Evolutionary conservation across 2,329 filamentous ascomycete genomes (phyloP).

Genomic region (Diaporthe amygdali): DNA sequence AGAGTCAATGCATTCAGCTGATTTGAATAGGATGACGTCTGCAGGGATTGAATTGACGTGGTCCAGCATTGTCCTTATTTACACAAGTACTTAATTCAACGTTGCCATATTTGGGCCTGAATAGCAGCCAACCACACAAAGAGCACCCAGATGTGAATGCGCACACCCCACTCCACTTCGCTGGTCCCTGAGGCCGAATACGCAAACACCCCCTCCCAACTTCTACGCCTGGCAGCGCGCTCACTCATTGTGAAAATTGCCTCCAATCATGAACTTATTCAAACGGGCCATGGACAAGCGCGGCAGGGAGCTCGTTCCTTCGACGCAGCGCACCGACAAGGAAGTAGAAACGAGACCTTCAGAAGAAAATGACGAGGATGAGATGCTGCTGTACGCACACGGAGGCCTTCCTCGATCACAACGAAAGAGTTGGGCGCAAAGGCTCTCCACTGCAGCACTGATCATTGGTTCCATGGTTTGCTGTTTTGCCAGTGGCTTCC

Average conservation of each 20-base stretch:
- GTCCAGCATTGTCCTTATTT: not conserved
- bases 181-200: not conserved
- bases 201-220: not conserved
- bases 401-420: not conserved
- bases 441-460: not conserved
- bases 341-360: not conserved
- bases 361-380: not conserved
- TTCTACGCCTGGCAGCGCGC: not conserved
- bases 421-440: not conserved
- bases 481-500: not conserved
- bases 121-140: not conserved
- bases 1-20: not conserved
- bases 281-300: not conserved
- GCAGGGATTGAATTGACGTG: not conserved
- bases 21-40: not conserved
- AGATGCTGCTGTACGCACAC: not conserved
- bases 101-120: not conserved
- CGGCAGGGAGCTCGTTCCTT: not conserved
- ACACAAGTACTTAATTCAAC: not conserved
- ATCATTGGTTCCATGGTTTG: not conserved
- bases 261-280: not conserved
- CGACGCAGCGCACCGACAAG: not conserved
- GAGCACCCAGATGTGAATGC: not conserved
- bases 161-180: not conserved
- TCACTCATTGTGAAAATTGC: not conserved